phyloP scores from a whole-genome alignment of 2,329 filamentous ascomycete genomes.

The Pseudogymnoascus sp. region DNA sequence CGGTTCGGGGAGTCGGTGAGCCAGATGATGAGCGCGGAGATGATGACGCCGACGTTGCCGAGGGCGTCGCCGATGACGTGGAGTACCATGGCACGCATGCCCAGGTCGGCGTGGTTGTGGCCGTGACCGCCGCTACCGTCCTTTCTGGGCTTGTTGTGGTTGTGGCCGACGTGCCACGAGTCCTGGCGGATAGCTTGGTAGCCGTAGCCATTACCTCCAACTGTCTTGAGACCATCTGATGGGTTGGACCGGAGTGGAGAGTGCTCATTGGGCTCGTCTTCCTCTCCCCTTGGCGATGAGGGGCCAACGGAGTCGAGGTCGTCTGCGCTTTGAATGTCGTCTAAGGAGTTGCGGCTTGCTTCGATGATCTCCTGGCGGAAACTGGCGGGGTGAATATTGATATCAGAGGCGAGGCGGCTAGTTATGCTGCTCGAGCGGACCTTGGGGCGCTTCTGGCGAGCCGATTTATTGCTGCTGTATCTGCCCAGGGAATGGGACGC shows the following conservation, averaged over 20 bases:
- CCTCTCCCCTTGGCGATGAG: constrained; percentile 30
- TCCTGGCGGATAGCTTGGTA: constrained; percentile 16
- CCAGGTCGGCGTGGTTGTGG: constrained; percentile 80
- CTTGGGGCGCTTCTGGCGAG: constrained; percentile 17
- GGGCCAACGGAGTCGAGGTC: constrained; percentile 30
- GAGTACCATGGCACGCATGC: constrained; percentile 80
- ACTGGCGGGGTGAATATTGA: constrained; percentile 77
- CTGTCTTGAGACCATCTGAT: not conserved
- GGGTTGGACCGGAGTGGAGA: constrained; percentile 18
- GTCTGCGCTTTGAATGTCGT: constrained; percentile 47
- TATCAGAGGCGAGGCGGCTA: constrained; percentile 56
- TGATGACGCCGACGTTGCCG: constrained; percentile 79
- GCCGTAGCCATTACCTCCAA: not conserved
- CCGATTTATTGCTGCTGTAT: constrained; percentile 13
- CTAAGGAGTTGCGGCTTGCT: constrained; percentile 57
- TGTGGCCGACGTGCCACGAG: constrained; percentile 59
- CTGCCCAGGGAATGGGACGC: constrained; percentile 11
- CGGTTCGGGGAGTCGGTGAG: constrained; percentile 72
- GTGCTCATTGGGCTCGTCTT: constrained; percentile 31
- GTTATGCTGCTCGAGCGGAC: constrained; percentile 26
- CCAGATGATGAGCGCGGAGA: constrained; percentile 83
- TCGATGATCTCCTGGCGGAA: constrained; percentile 90
- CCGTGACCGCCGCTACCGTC: constrained; percentile 54
- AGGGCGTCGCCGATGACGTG: constrained; percentile 76
- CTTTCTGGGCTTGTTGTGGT: constrained; percentile 68